Evolutionary conservation across 805 yeast genomes (phyloP).

Genomic region (Lachancea fermentati): DNA sequence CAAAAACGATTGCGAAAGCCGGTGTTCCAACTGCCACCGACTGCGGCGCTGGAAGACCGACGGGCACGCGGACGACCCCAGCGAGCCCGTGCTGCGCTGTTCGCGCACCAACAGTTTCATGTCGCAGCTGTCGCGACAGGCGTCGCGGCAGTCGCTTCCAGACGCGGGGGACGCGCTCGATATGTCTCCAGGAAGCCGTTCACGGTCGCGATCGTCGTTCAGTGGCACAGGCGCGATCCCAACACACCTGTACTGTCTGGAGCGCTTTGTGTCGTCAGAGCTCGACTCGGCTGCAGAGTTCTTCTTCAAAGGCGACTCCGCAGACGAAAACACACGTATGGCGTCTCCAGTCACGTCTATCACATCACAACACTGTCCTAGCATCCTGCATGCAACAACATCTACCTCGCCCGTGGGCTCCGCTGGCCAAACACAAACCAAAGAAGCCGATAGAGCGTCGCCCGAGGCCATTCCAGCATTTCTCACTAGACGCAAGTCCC

Average conservation of each 20-base stretch:
- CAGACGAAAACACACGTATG: neutral
- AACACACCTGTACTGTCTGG: conserved; percentile 26
- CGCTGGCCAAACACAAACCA: neutral
- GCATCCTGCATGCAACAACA: neutral
- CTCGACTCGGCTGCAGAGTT: conserved; percentile 17
- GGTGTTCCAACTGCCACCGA: conserved; percentile 5
- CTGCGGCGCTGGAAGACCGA: conserved; percentile 7
- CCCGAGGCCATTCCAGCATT: neutral
- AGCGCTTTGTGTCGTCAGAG: conserved; percentile 25
- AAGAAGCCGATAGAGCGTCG: neutral
- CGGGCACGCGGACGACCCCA: conserved; percentile 4
- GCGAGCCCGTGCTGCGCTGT: conserved; percentile 8
- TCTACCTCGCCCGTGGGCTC: neutral
- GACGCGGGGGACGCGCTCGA: conserved; percentile 2
- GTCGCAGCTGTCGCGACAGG: conserved; percentile 11
- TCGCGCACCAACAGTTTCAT: conserved; percentile 11
- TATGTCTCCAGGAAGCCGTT: conserved; percentile 1
- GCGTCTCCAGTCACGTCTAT: conserved; percentile 1
- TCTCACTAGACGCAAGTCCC: conserved; percentile 5
- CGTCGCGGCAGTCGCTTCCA: conserved; percentile 9
- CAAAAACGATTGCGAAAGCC: no score
- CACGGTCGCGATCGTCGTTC: conserved; percentile 17
- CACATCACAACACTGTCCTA: neutral
- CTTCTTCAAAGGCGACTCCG: conserved; percentile 6
- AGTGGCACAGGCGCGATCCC: conserved; percentile 17